phyloP scores from a whole-genome alignment of 805 yeast genomes.

The Pichia gijzeniarum region DNA sequence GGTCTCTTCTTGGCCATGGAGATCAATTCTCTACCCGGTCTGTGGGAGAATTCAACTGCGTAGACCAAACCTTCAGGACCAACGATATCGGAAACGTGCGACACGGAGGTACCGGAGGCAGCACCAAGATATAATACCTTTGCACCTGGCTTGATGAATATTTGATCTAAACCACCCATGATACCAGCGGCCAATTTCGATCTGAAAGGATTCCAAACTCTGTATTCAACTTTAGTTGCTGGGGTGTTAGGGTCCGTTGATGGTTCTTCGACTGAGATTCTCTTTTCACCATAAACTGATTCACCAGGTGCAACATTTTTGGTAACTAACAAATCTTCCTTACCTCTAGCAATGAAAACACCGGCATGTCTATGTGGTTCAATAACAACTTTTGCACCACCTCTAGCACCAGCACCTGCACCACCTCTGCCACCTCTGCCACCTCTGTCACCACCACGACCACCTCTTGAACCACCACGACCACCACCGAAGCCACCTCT shows the following conservation, averaged over 20 bases:
- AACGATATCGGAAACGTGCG: constrained; percentile 96
- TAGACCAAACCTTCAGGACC: constrained; percentile 99
- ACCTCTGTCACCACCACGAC: constrained; percentile 45
- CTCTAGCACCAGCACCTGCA: constrained; percentile 72
- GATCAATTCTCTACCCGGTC: constrained; percentile 99
- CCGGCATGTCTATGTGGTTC: constrained; percentile 99
- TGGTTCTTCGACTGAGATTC: constrained; percentile 90
- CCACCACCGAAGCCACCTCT: constrained; percentile 23
- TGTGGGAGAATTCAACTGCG: constrained; percentile 98
- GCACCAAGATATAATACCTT: constrained; percentile 98
- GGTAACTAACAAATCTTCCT: constrained; percentile 96
- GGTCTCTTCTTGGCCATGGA: constrained; percentile 99
- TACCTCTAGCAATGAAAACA: constrained; percentile 99
- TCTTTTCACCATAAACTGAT: constrained; percentile 96
- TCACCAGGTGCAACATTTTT: constrained; percentile 98
- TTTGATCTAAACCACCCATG: constrained; percentile 98
- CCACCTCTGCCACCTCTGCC: constrained; percentile 57
- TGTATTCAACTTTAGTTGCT: constrained; percentile 93
- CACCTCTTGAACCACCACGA: constrained; percentile 25
- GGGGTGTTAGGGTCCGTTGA: constrained; percentile 81
- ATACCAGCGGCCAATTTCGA: constrained; percentile 99
- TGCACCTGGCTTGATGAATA: constrained; percentile 96
- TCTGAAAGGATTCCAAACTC: constrained; percentile 99
- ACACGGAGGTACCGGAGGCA: constrained; percentile 98
- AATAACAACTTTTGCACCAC: constrained; percentile 93